Conservation (phyloP, 2,329 filamentous ascomycete genomes). For the Aspergillus arachidicola region DNA sequence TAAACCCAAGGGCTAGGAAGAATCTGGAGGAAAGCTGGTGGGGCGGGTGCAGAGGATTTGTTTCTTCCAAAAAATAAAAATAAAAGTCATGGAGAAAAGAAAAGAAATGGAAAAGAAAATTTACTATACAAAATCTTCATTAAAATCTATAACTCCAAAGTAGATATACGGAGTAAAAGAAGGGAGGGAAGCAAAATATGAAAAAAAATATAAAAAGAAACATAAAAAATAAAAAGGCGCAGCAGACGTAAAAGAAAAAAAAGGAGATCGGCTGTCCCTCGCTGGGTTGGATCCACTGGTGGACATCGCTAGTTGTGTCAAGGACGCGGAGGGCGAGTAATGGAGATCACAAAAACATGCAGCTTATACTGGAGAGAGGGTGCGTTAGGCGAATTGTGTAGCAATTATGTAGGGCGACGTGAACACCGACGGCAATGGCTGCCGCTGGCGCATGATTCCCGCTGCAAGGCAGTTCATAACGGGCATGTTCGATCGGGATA, state of each 20-base stretch:
- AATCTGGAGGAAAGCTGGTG: not conserved
- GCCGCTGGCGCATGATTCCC: constrained; percentile 14
- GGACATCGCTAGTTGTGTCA: constrained; percentile 24
- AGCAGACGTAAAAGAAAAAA: not conserved
- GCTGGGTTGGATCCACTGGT: constrained; percentile 24
- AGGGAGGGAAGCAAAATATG: not conserved
- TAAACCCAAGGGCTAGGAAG: constrained; percentile 2
- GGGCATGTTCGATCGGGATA: constrained; percentile 13
- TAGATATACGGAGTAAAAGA: not conserved
- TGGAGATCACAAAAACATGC: constrained; percentile 15
- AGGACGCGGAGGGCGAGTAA: constrained; percentile 17
- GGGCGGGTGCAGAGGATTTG: not conserved
- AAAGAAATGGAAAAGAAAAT: constrained; percentile 7
- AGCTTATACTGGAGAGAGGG: constrained; percentile 24
- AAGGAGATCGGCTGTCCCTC: constrained; percentile 23
- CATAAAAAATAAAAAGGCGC: not conserved
- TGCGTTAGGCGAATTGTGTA: not conserved
- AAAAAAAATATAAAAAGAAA: not conserved
- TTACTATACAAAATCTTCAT: not conserved
- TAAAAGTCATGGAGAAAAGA: constrained; percentile 5
- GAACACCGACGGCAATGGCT: constrained; percentile 15
- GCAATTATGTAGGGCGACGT: constrained; percentile 6
- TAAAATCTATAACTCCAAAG: not conserved
- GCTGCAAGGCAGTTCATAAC: constrained; percentile 19
- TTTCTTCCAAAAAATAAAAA: not conserved